Conservation (phyloP, 2,329 filamentous ascomycete genomes). For the Cercospora zeae-maydis region DNA sequence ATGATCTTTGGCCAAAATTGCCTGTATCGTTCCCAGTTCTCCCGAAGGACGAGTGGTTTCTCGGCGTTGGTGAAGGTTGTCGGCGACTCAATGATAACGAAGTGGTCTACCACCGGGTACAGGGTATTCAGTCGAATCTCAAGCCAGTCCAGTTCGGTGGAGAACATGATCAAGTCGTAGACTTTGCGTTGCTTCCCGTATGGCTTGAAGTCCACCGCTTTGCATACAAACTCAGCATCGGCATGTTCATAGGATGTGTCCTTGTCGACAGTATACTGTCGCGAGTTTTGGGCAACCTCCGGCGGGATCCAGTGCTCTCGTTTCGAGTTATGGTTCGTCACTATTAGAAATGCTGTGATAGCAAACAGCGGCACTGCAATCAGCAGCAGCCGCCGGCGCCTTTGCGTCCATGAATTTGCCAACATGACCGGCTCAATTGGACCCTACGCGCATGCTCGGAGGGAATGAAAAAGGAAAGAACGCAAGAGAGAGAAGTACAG, state of each 20-base stretch:
- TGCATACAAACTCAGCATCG: constrained; percentile 13
- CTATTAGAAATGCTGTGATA: background rate
- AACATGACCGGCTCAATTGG: background rate
- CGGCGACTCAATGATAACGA: constrained; percentile 58
- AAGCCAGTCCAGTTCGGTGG: constrained; percentile 62
- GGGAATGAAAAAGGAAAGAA: background rate
- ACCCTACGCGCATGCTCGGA: background rate
- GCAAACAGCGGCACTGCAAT: background rate
- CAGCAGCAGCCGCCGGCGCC: constrained; percentile 1
- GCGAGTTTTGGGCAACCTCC: constrained; percentile 1
- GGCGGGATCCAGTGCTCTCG: constrained; percentile 4
- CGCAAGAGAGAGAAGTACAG: background rate
- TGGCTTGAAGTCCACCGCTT: constrained; percentile 1
- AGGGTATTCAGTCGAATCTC: constrained; percentile 61
- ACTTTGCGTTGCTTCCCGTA: constrained; percentile 43
- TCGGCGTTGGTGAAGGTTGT: constrained; percentile 56
- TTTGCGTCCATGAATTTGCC: constrained; percentile 1
- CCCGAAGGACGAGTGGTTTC: constrained; percentile 54
- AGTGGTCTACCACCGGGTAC: constrained; percentile 59
- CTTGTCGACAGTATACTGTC: constrained; percentile 3
- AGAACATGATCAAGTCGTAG: constrained; percentile 62
- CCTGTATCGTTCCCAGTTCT: constrained; percentile 52
- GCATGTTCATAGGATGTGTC: background rate
- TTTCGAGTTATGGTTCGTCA: constrained; percentile 1
- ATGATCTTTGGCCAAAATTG: constrained; percentile 60